phyloP scores from a whole-genome alignment of 148 eudicot genomes.

The Diospyros kaki region DNA sequence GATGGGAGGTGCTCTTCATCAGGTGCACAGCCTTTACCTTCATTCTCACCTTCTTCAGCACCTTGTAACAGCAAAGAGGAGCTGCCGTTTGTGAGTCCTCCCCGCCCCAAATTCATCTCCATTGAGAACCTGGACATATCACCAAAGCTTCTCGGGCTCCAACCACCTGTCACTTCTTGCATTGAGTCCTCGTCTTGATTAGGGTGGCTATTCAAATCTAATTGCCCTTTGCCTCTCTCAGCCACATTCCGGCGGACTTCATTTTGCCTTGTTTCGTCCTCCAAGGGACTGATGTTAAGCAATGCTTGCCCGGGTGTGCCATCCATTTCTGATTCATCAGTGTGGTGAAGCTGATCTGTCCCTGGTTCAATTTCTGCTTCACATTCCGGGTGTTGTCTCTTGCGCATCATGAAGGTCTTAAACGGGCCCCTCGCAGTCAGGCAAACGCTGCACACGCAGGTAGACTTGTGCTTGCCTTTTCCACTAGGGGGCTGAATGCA shows the following conservation, averaged over 20 bases:
- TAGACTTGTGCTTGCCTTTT: conserved; percentile 77
- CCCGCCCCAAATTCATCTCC: conserved; percentile 28
- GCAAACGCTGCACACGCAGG: conserved; percentile 77
- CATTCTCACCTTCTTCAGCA: conserved; percentile 9
- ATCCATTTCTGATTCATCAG: conserved; percentile 19
- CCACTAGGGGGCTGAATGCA: conserved; percentile 98
- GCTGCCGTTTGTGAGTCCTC: conserved; percentile 27
- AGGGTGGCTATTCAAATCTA: conserved; percentile 79
- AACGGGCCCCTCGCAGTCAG: conserved; percentile 74
- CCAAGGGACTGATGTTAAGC: conserved; percentile 23
- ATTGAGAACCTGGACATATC: conserved; percentile 29
- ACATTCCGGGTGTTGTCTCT: conserved; percentile 60
- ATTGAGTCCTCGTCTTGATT: conserved; percentile 52
- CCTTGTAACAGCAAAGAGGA: conserved; percentile 13
- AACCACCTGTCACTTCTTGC: conserved; percentile 19
- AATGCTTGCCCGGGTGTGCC: conserved; percentile 21
- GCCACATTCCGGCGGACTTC: conserved; percentile 14
- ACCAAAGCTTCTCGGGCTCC: conserved; percentile 32
- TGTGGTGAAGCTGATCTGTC: conserved; percentile 21
- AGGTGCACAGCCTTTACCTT: background rate
- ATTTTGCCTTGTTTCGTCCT: conserved; percentile 19
- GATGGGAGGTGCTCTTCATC: conserved; percentile 7
- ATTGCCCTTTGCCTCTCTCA: conserved; percentile 34
- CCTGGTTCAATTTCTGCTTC: conserved; percentile 50
- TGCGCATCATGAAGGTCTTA: conserved; percentile 75